These are phyloP conservation scores for peach (Prunus persica) DNA, from an alignment of 306 rosid species.

Conservation along the genomic window Prunus_persica_NCBIv2 NC_034010.1:25537001-25537500, in stretches of 20 bases:
- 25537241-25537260: slow-evolving; percentile 44
- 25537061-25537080: slow-evolving; percentile 50
- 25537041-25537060: slow-evolving; percentile 31
- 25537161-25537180: slow-evolving; percentile 78
- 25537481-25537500: slow-evolving; percentile 42
- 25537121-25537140: slow-evolving; percentile 55
- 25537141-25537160: slow-evolving; percentile 88
- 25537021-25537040: slow-evolving; percentile 20
- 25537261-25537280: slow-evolving; percentile 69
- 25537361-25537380: slow-evolving; percentile 69
- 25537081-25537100: slow-evolving; percentile 71
- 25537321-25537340: slow-evolving; percentile 56
- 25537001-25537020: slow-evolving; percentile 34
- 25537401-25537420: slow-evolving; percentile 42
- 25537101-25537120: slow-evolving; percentile 52
- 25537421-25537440: slow-evolving; percentile 46
- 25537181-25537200: slow-evolving; percentile 68
- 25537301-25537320: slow-evolving; percentile 52
- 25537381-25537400: slow-evolving; percentile 45
- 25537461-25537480: slow-evolving; percentile 63
- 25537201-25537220: slow-evolving; percentile 63
- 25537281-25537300: slow-evolving; percentile 67
- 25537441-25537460: slow-evolving; percentile 62
- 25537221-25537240: slow-evolving; percentile 38
- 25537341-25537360: slow-evolving; percentile 74